A percentile compares a stretch with the other conserved stretches of the same genome.
Evolutionary conservation across 2,329 filamentous ascomycete species (phyloP).

Genomic region (Apiospora koreana): DNA sequence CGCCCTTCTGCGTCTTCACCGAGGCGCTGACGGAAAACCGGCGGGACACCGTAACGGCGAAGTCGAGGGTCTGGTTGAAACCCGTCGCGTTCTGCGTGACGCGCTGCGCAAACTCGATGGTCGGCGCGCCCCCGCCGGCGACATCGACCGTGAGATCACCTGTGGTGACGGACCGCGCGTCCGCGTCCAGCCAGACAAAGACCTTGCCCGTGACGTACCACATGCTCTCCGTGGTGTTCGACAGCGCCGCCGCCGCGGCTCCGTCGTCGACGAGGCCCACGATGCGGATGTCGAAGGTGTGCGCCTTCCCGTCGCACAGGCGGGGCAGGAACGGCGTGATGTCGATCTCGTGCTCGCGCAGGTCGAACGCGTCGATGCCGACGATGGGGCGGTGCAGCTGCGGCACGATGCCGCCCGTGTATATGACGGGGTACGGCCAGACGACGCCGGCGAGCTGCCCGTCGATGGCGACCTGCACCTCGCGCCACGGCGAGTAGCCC

Average conservation of each 20-base stretch:
- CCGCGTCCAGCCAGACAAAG: slow-evolving; percentile 70
- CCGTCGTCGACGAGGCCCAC: slow-evolving; percentile 63
- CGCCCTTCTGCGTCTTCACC: slow-evolving; percentile 49
- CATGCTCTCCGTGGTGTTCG: slow-evolving; percentile 59
- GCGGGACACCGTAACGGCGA: slow-evolving; percentile 58
- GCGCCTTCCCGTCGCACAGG: slow-evolving; percentile 64
- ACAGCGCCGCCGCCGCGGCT: slow-evolving; percentile 47
- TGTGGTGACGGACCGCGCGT: slow-evolving; percentile 51
- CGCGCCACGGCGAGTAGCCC: slow-evolving; percentile 73
- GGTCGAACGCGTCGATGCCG: slow-evolving; percentile 76
- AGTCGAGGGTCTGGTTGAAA: slow-evolving; percentile 60
- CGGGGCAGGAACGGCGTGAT: slow-evolving; percentile 74
- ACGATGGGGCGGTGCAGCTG: slow-evolving; percentile 78
- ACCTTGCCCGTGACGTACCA: slow-evolving; percentile 81
- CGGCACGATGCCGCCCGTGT: slow-evolving; percentile 78
- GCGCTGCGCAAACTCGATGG: slow-evolving; percentile 51
- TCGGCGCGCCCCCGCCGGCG: slow-evolving; percentile 36
- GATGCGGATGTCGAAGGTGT: slow-evolving; percentile 69
- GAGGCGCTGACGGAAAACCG: slow-evolving; percentile 53
- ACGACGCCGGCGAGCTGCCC: slow-evolving; percentile 70
- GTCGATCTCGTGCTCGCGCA: slow-evolving; percentile 80
- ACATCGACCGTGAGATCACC: slow-evolving; percentile 39
- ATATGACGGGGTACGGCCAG: slow-evolving; percentile 83
- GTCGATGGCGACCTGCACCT: slow-evolving; percentile 77
- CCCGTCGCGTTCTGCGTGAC: slow-evolving; percentile 49